Base-by-base conservation (phyloP, 768 basidiomycete species). In the Zangia roseola region DNA sequence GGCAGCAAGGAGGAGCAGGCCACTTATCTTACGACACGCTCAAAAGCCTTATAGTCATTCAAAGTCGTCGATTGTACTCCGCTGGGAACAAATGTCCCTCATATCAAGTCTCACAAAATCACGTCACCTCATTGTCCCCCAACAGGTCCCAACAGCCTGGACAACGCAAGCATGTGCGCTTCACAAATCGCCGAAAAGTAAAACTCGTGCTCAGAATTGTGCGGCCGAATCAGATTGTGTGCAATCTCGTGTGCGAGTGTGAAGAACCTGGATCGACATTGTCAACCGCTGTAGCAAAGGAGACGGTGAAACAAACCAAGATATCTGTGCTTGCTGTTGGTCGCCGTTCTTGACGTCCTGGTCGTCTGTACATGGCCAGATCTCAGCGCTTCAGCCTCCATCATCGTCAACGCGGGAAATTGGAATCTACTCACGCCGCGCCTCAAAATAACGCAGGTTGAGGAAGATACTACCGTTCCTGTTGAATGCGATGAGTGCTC, bases 141-240 rank as follows among this genome's bases (percentile, higher is more conserved):
- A 31, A 14, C 30, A 31, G 30, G 3, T 13, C 49, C 56, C 10
- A 76, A 35, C 42, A 74, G 64, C 28, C 49, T 62, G 21, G 67
- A 69, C 19, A 84, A 67, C 17, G 67, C 60, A 43, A 73, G 54
- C 23, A 85, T 62, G 60, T 78, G 76, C 28, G 75, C 78, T 69
- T 97, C 91, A 54, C 88, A 90, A 17, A 97, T 88, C 6, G 89
- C 84, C 24, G 91, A 91, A 60, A 95, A 94, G 67, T 91, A 97
- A 67, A 97, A 97, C 54, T 93, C 91, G 55, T 95, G 94, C 61
- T 94, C 86, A 1, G 90, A 84, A 64, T 95, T 94, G 59, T 97
- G 94, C 0, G 82, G 80, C 35, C 83, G 76, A 14, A 94, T 86
- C 2, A 97, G 72, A 61, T 95, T 97, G 68, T 97, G 94, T 9